Evolutionary conservation across 495 filamentous ascomycete genomes (phyloP).

Genomic region (Hypoxylon fuscum): DNA sequence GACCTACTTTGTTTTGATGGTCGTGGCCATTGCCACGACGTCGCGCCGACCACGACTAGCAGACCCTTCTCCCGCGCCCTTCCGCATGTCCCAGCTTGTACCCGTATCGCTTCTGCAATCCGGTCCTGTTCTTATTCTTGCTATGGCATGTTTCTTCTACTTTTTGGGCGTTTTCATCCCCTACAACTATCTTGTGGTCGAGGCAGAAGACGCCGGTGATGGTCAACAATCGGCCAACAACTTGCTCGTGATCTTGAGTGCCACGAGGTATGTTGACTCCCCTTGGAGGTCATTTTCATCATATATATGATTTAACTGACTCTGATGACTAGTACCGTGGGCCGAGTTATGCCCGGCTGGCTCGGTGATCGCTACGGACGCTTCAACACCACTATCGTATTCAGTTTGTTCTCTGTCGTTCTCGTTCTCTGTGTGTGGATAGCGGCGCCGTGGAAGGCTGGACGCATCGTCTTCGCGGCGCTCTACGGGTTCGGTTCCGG

Average conservation of each 20-base stretch:
- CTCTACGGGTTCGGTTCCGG: slow-evolving; percentile 65
- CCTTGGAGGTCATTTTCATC: background rate
- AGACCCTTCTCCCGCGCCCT: slow-evolving; percentile 9
- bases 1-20: slow-evolving; percentile 65
- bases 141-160: slow-evolving; percentile 56
- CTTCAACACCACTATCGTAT: slow-evolving; percentile 65
- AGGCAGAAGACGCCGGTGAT: slow-evolving; percentile 64
- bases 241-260: slow-evolving; percentile 68
- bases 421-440: slow-evolving; percentile 71
- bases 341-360: slow-evolving; percentile 67
- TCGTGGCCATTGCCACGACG: slow-evolving; percentile 51
- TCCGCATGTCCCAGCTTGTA: slow-evolving; percentile 5
- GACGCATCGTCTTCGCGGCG: slow-evolving; percentile 65
- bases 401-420: slow-evolving; percentile 60
- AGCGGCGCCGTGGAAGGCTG: slow-evolving; percentile 57
- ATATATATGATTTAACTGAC: background rate
- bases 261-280: slow-evolving; percentile 10
- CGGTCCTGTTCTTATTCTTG: slow-evolving; percentile 20
- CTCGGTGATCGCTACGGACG: slow-evolving; percentile 70
- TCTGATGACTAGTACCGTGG: background rate
- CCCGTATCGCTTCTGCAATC: slow-evolving; percentile 2
- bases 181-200: slow-evolving; percentile 67
- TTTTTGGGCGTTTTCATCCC: slow-evolving; percentile 66
- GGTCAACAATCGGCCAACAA: slow-evolving; percentile 59
- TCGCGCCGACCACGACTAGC: slow-evolving; percentile 6